Conservation (phyloP, 495 filamentous ascomycete species). For the Aspergillus cristatus region DNA sequence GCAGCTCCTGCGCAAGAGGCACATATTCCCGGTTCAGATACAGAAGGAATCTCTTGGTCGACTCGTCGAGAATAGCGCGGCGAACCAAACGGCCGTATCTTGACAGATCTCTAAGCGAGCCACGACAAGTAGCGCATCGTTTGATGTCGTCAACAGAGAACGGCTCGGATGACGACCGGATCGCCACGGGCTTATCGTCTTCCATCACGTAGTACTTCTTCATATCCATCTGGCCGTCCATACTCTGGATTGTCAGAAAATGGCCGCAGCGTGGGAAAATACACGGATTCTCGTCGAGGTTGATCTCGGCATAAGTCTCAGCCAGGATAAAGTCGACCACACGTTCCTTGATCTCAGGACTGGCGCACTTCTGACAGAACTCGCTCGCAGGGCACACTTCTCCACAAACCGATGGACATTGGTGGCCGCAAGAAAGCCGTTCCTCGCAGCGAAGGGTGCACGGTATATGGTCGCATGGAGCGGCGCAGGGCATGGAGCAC, state of each 20-base stretch:
- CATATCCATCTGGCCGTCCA: slow-evolving; percentile 62
- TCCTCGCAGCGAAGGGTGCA: slow-evolving; percentile 56
- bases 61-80: slow-evolving; percentile 53
- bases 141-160: slow-evolving; percentile 47
- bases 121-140: slow-evolving; percentile 52
- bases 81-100: slow-evolving; percentile 59
- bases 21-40: slow-evolving; percentile 39
- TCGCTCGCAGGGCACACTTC: slow-evolving; percentile 47
- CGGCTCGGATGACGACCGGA: slow-evolving; percentile 32
- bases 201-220: slow-evolving; percentile 43
- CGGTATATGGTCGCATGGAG: slow-evolving; percentile 53
- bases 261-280: slow-evolving; percentile 61
- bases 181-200: slow-evolving; percentile 30
- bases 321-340: slow-evolving; percentile 46
- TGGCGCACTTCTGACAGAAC: slow-evolving; percentile 50
- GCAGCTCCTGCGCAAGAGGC: slow-evolving; percentile 35
- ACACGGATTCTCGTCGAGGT: slow-evolving; percentile 50
- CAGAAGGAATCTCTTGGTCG: slow-evolving; percentile 55
- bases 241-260: slow-evolving; percentile 47
- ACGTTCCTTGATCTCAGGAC: slow-evolving; percentile 29
- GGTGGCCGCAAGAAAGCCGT: slow-evolving; percentile 53
- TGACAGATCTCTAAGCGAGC: slow-evolving; percentile 49
- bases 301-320: slow-evolving; percentile 42
- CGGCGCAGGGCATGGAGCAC: slow-evolving; percentile 57
- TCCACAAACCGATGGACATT: slow-evolving; percentile 59